Evolutionary conservation across 129 eudicot species (phyloP).

Genomic region (Glebionis coronaria): DNA sequence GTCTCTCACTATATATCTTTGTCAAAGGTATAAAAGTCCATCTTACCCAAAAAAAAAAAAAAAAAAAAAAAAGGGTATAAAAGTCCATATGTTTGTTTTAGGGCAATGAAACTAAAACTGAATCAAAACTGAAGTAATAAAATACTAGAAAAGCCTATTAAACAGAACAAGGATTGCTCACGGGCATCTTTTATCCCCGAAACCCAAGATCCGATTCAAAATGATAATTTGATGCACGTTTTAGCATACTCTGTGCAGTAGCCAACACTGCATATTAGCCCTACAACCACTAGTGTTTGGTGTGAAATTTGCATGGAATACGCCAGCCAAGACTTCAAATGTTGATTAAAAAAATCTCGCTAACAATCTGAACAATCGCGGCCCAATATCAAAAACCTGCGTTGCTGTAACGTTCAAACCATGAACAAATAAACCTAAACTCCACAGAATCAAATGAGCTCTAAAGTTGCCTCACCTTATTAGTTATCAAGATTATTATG

Average conservation of each 20-base stretch:
- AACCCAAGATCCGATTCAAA: slow-evolving; percentile 7
- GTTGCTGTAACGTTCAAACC: neutral
- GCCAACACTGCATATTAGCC: neutral
- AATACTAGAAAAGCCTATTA: neutral
- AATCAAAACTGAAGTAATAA: neutral
- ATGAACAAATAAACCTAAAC: neutral
- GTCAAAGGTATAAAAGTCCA: neutral
- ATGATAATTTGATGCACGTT: neutral
- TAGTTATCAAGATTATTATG: slow-evolving; percentile 13
- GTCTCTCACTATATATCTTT: too few species aligned
- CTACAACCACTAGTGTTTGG: neutral
- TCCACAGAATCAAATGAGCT: slow-evolving; percentile 16
- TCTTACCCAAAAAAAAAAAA: too few species aligned
- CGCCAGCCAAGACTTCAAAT: neutral
- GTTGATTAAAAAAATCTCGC: too few species aligned
- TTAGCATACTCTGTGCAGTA: neutral
- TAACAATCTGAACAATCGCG: neutral
- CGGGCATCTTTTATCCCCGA: neutral
- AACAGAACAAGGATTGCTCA: neutral
- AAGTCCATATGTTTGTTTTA: neutral
- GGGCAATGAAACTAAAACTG: neutral
- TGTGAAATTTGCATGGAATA: neutral
- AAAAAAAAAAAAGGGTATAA: too few species aligned
- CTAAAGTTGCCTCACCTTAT: slow-evolving; percentile 9
- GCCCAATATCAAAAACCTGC: neutral